Evolutionary conservation across 108 stramenopile genomes (phyloP), one percentile per base, ranked within the genome.

Genomic region (Cyclotella choctawhatcheeana): DNA sequence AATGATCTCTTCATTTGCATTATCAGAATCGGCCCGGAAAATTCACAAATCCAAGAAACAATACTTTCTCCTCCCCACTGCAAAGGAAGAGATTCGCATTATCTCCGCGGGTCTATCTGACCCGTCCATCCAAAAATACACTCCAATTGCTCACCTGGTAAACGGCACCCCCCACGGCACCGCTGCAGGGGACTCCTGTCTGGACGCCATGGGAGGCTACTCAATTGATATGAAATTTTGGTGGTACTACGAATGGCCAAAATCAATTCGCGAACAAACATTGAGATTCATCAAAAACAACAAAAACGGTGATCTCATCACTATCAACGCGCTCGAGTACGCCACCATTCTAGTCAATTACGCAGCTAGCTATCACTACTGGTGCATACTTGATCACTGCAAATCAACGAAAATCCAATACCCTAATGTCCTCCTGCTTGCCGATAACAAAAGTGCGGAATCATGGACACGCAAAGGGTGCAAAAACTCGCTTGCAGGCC

Each of bases 381-480:
- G n/a, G n/a, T n/a, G n/a, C n/a, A n/a, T n/a, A n/a, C n/a, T n/a
- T n/a, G n/a, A n/a, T n/a, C n/a, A n/a, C n/a, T n/a, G n/a, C n/a
- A n/a, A n/a, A n/a, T n/a, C n/a, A n/a, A n/a, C n/a, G n/a, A n/a
- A n/a, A n/a, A n/a, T n/a, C n/a, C n/a, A 26, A 13, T 44, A 20
- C 32, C 35, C 27, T 14, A 45, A 24, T 50, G 54, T 45, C 44
- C 67, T 6, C 25, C 32, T 48, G 53, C 40, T 31, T 0, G 48
- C 45, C 37, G 61, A 69, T 27, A 76, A 76, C 53, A 37, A 0
- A 13, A 40, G 47, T 12, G 45, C 67, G 5, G 12, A 62, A 0
- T 44, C 26, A 4, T 76, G 74, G 74, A 53, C 34, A 0, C 18
- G 13, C 0, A 43, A 68, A n/a, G 18, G 18, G 0, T 76, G 74